phyloP scores from a whole-genome alignment of 208 protist species.

The Trypanosoma scelopori region DNA sequence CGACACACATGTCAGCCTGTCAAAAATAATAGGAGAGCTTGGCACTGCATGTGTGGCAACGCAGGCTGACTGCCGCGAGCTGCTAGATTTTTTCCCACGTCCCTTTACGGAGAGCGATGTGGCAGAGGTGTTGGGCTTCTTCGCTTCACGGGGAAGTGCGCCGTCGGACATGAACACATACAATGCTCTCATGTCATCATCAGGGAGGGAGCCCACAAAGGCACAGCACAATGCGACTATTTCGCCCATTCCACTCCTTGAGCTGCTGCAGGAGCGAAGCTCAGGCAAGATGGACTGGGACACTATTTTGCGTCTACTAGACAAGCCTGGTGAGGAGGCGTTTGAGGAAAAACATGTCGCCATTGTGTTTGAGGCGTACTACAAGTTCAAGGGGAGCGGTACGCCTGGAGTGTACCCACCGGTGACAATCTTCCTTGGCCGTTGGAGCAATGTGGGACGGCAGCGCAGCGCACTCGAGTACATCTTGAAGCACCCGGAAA shows the following conservation, averaged over 20 bases:
- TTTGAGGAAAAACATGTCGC: conserved; percentile 76
- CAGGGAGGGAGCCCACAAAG: conserved; percentile 61
- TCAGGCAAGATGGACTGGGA: conserved; percentile 70
- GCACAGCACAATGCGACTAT: conserved; percentile 56
- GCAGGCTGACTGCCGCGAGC: conserved; percentile 69
- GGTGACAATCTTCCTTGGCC: conserved; percentile 71
- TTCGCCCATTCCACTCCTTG: conserved; percentile 73
- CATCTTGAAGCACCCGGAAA: conserved; percentile 81
- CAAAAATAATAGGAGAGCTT: conserved; percentile 77
- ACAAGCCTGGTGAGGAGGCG: conserved; percentile 56
- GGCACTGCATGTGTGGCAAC: conserved; percentile 86
- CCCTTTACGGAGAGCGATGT: conserved; percentile 75
- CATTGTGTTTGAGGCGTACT: conserved; percentile 86
- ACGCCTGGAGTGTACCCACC: conserved; percentile 63
- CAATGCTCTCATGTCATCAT: conserved; percentile 65
- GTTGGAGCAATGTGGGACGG: conserved; percentile 73
- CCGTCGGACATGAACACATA: conserved; percentile 76
- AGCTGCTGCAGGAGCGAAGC: conserved; percentile 51
- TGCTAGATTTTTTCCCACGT: conserved; percentile 79
- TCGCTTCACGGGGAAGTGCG: conserved; percentile 71
- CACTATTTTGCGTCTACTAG: conserved; percentile 69
- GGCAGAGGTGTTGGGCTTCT: conserved; percentile 84
- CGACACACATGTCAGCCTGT: conserved; percentile 62
- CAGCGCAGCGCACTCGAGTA: conserved; percentile 80
- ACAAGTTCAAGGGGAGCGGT: conserved; percentile 63